These are phyloP conservation scores for Myriosclerotinia curreyana DNA, from an alignment of 2,329 filamentous ascomycete species.

Conservation along the genomic window DNA sequence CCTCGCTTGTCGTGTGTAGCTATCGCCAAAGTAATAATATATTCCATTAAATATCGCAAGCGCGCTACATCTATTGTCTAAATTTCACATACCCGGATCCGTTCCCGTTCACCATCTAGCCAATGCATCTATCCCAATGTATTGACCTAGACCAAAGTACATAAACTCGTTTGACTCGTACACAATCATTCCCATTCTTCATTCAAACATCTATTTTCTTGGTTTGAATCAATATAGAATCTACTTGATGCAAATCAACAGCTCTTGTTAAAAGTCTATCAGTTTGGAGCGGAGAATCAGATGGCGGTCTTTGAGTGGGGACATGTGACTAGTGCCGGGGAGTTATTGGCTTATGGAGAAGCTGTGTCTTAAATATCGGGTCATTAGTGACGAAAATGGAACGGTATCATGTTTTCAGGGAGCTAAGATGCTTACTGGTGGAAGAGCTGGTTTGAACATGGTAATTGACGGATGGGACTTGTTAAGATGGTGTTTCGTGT, in stretches of 20 bases:
- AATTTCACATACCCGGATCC: conserved; percentile 12
- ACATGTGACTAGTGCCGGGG: not conserved
- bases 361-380: not conserved
- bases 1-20: conserved; percentile 16
- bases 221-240: not conserved
- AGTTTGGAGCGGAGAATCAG: conserved; percentile 21
- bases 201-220: not conserved
- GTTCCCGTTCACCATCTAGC: conserved; percentile 2
- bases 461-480: not conserved
- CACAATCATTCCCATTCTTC: not conserved
- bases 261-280: conserved; percentile 27
- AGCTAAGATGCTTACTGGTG: not conserved
- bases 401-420: not conserved
- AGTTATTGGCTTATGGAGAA: conserved; percentile 10
- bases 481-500: not conserved
- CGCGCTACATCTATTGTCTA: conserved; percentile 19
- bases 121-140: conserved; percentile 4
- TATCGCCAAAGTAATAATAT: not conserved
- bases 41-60: conserved; percentile 14
- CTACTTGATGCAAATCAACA: not conserved
- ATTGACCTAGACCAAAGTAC: not conserved
- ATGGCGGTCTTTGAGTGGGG: conserved; percentile 11
- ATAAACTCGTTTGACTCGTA: not conserved
- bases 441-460: not conserved
- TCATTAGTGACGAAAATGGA: not conserved